Evolutionary conservation across 345 rosid species (phyloP).

Genomic region (Linum tenue): DNA sequence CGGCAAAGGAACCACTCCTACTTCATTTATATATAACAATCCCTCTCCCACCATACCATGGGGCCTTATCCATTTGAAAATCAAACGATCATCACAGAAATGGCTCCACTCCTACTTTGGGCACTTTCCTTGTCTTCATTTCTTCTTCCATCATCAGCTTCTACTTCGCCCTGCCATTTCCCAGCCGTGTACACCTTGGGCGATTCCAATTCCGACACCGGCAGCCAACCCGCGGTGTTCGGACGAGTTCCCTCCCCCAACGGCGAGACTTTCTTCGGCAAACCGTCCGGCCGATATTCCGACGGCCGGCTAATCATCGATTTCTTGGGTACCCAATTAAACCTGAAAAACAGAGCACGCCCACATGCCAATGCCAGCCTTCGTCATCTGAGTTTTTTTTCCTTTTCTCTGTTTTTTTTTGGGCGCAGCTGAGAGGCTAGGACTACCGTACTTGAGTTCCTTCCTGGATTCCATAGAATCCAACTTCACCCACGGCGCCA

Average conservation of each 20-base stretch:
- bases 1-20: too few species aligned
- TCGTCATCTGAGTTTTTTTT: too few species aligned
- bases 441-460: slow-evolving; percentile 19
- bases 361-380: too few species aligned
- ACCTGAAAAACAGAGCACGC: too few species aligned
- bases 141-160: background rate
- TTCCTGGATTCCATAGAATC: slow-evolving; percentile 20
- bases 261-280: slow-evolving; percentile 25
- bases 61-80: too few species aligned
- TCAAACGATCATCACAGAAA: background rate
- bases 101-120: background rate
- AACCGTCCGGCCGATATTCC: slow-evolving; percentile 21
- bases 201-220: slow-evolving; percentile 37
- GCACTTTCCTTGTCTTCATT: background rate
- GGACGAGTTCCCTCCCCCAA: slow-evolving; percentile 13
- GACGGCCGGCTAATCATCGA: slow-evolving; percentile 26
- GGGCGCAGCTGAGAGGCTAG: slow-evolving; percentile 16
- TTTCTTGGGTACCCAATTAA: slow-evolving; percentile 4
- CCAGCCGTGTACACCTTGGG: slow-evolving; percentile 32
- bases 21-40: too few species aligned
- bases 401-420: too few species aligned
- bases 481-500: slow-evolving; percentile 22
- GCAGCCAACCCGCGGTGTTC: slow-evolving; percentile 28
- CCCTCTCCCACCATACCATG: too few species aligned
- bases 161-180: slow-evolving; percentile 11